Evolutionary conservation across 2,329 filamentous ascomycete species (phyloP).

Genomic region (Epichloe sibirici): DNA sequence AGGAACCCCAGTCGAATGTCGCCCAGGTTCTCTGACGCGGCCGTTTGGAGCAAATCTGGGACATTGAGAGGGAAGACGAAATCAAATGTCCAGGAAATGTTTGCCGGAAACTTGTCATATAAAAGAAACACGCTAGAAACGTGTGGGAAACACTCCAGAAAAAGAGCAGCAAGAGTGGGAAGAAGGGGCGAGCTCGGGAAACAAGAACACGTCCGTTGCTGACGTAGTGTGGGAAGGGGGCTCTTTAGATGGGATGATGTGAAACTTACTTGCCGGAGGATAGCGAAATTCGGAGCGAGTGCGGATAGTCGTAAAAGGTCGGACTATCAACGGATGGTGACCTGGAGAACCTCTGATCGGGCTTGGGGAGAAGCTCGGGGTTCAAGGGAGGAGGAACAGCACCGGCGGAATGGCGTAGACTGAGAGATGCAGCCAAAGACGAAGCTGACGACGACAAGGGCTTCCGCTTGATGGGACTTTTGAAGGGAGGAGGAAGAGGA

Average conservation of each 20-base stretch:
- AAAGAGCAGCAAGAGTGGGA: neutral
- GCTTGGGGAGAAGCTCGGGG: constrained; percentile 28
- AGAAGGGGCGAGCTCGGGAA: neutral
- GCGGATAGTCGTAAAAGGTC: constrained; percentile 47
- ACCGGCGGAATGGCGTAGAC: constrained; percentile 5
- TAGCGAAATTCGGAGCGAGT: constrained; percentile 11
- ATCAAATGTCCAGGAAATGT: neutral
- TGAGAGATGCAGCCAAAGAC: constrained; percentile 30
- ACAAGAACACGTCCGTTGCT: neutral
- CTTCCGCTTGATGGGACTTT: constrained; percentile 42
- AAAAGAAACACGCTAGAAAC: neutral
- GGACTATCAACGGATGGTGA: constrained; percentile 47
- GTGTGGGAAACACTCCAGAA: neutral
- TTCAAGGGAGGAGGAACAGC: constrained; percentile 15
- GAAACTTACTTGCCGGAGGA: constrained; percentile 17
- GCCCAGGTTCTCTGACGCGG: neutral
- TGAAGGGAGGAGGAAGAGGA: constrained; percentile 8
- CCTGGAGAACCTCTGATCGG: constrained; percentile 42
- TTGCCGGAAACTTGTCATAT: neutral
- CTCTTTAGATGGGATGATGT: neutral
- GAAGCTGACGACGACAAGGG: constrained; percentile 46
- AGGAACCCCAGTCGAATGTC: neutral
- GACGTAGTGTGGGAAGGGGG: neutral
- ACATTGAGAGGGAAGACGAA: neutral
- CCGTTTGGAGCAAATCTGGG: neutral